Percentiles rank a stretch among this genome's conserved stretches.
These are phyloP conservation scores for Cryptosporidium tyzzeri DNA, from an alignment of 169 alveolate species.

Conservation along the genomic window DNA sequence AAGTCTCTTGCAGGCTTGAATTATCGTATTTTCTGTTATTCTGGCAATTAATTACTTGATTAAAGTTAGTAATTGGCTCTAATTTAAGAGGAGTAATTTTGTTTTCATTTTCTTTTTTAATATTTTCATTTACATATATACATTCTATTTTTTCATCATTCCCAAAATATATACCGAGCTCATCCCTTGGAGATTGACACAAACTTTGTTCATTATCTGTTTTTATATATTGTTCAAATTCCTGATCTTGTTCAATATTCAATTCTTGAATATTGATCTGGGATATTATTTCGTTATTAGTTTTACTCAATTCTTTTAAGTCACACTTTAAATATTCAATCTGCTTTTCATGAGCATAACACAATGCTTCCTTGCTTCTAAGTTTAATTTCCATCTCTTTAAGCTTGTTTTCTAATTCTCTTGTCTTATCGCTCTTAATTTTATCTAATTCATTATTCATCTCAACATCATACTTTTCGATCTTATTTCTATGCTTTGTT, in stretches of 20 bases:
- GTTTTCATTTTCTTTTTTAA: not conserved
- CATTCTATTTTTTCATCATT: not conserved
- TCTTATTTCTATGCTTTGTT: constrained; percentile 28
- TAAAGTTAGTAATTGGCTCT: constrained; percentile 18
- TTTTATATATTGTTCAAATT: not conserved
- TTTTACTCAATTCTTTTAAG: not conserved
- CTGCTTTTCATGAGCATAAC: constrained; percentile 40
- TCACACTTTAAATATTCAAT: constrained; percentile 18
- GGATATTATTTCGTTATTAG: not conserved
- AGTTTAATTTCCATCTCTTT: constrained; percentile 36
- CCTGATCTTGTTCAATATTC: not conserved
- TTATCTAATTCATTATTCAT: constrained; percentile 45
- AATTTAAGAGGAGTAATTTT: not conserved
- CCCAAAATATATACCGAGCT: not conserved
- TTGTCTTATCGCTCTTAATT: constrained; percentile 13
- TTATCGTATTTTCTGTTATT: not conserved
- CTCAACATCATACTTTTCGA: constrained; percentile 54
- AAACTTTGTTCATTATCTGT: not conserved
- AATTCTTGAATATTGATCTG: not conserved
- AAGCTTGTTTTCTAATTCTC: constrained; percentile 21
- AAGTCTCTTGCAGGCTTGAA: constrained; percentile 7
- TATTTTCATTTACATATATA: not conserved
- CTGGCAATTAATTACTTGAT: not conserved
- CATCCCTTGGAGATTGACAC: not conserved
- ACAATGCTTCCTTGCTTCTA: not conserved